Conservation (phyloP, 805 yeast species). For the Suhomyces faveliae region DNA sequence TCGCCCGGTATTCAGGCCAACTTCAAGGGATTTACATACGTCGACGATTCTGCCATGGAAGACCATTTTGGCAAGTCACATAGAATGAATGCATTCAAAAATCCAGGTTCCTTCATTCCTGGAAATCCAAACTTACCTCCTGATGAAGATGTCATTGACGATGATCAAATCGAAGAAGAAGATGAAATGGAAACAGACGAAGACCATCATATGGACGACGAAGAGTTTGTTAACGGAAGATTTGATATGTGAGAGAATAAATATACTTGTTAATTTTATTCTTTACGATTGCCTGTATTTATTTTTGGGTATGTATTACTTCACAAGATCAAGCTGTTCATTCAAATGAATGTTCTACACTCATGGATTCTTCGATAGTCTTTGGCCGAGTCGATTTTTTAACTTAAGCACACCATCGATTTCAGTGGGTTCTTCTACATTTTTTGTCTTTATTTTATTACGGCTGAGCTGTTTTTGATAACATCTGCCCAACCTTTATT, state of each 20-base stretch:
- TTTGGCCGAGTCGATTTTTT: too few relatives aligned
- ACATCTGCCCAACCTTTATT: neutral
- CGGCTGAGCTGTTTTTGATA: neutral
- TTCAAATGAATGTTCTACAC: neutral
- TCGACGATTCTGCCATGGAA: slow-evolving; percentile 89
- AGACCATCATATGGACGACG: slow-evolving; percentile 66
- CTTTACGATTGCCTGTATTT: neutral
- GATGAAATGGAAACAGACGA: slow-evolving; percentile 52
- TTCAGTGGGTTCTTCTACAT: neutral
- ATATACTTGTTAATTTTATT: neutral
- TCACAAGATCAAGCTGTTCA: neutral
- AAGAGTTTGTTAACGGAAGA: slow-evolving; percentile 83
- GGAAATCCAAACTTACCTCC: slow-evolving; percentile 80
- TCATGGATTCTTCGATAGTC: neutral
- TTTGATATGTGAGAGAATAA: slow-evolving; percentile 63
- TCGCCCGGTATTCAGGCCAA: slow-evolving; percentile 95
- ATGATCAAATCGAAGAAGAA: slow-evolving; percentile 49
- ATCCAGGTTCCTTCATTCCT: slow-evolving; percentile 71
- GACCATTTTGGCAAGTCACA: slow-evolving; percentile 62
- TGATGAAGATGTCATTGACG: slow-evolving; percentile 81
- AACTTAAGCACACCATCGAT: neutral
- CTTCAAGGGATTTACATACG: slow-evolving; percentile 95
- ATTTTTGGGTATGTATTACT: neutral
- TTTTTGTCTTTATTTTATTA: neutral
- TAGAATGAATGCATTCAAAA: slow-evolving; percentile 35